Evolutionary conservation across 768 basidiomycete species (phyloP), one percentile per base, ranked within the genome.

Genomic region (Trametes sanguinea): DNA sequence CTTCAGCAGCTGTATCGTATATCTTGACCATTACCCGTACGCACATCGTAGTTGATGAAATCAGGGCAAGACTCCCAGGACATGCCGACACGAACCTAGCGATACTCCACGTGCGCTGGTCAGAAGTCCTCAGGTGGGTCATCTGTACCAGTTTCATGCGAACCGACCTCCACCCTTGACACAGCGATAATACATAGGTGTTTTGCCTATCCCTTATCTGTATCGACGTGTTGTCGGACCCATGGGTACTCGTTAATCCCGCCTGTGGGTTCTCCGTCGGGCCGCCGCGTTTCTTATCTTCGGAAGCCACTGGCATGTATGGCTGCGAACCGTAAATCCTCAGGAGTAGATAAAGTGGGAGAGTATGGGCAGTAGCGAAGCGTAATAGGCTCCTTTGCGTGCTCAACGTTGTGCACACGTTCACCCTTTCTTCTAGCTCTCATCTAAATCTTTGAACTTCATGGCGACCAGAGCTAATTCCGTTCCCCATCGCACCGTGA

Each of bases 381-480:
- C 11, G 6, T 37, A 6, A 37, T 6, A 37, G 35, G 2, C 10
- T 30, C 40, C 52, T 22, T 37, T 30, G 17, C 22, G 17, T 14
- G 7, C 45, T n/a, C 17, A 35, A 4, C 16, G 5, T 37, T 32
- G n/a, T 11, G 27, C 11, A 30, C 9, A 8, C 32, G 16, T 2
- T 30, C 16, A 7, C 17, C 44, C 10, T 39, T 52, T 44, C 40
- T 16, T 40, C 8, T 13, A 22, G 10, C 46, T 17, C 27, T 46
- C 22, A 22, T 22, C 22, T 22, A 22, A 22, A 22, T 22, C 22
- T 22, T 3, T 33, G 37, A 16, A 10, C 22, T 10, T 13, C 35
- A 87, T 87, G 83, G 86, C 86, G 16, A 88, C 85, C 43, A 72
- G 73, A 68, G 83, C 81, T 46, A 88, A 88, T 70, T 87, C 85